Evolutionary conservation across 2,329 filamentous ascomycete species (phyloP).

Genomic region (Monilinia aucupariae): DNA sequence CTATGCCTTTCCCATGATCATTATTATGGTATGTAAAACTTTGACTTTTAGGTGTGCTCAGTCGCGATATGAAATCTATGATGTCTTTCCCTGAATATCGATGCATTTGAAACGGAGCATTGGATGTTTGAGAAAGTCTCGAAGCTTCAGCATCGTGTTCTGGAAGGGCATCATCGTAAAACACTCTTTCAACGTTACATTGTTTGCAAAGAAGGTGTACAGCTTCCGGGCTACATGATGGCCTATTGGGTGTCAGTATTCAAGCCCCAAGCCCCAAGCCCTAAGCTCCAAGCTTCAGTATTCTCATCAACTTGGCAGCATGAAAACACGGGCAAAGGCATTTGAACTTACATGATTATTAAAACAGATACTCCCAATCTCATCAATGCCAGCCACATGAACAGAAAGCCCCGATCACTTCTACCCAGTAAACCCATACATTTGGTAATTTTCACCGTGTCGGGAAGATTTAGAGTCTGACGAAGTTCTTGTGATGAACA

Average conservation of each 20-base stretch:
- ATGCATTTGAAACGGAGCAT: background rate
- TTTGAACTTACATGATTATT: conserved; percentile 3
- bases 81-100: background rate
- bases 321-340: background rate
- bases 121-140: background rate
- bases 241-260: background rate
- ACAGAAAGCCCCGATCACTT: conserved; percentile 3
- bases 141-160: background rate
- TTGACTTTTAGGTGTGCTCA: background rate
- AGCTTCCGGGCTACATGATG: conserved; percentile 1
- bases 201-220: background rate
- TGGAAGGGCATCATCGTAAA: background rate
- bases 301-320: no score
- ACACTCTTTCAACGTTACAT: conserved; percentile 4
- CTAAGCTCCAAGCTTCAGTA: background rate
- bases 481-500: background rate
- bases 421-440: conserved; percentile 6
- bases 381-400: conserved; percentile 13
- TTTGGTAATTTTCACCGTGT: background rate
- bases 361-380: conserved; percentile 7
- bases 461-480: background rate
- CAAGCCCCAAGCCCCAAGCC: background rate
- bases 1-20: background rate
- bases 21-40: background rate
- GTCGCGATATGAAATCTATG: background rate